phyloP scores from a whole-genome alignment of 2,329 filamentous ascomycete genomes.

The Tolypocladium inflatum region DNA sequence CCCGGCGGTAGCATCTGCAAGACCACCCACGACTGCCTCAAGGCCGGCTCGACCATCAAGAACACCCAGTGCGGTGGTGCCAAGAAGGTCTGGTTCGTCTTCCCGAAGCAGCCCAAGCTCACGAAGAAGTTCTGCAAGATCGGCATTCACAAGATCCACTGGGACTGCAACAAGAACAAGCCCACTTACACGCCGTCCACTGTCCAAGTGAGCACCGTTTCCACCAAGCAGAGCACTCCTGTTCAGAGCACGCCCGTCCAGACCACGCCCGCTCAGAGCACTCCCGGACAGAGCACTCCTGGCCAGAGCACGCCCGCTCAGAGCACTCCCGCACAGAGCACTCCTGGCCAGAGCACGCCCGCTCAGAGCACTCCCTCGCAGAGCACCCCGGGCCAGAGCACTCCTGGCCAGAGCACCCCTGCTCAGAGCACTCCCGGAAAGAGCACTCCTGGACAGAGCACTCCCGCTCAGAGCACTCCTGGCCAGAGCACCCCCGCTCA shows the following conservation, averaged over 20 bases:
- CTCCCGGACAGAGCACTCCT: neutral
- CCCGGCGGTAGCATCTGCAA: slow-evolving; percentile 73
- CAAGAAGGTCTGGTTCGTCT: slow-evolving; percentile 65
- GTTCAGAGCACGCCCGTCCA: slow-evolving; percentile 5
- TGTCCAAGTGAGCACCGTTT: neutral
- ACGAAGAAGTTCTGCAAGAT: slow-evolving; percentile 54
- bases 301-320: slow-evolving; percentile 2
- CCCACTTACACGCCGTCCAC: slow-evolving; percentile 1
- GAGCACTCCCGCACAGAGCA: slow-evolving; percentile 4
- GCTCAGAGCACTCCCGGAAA: slow-evolving; percentile 2
- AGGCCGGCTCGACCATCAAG: slow-evolving; percentile 57
- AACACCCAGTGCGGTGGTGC: slow-evolving; percentile 93
- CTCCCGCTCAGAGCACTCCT: slow-evolving; percentile 7
- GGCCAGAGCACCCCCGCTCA: slow-evolving; percentile 3
- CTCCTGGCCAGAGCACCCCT: neutral
- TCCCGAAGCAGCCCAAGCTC: slow-evolving; percentile 45
- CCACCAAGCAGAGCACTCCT: slow-evolving; percentile 7
- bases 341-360: slow-evolving; percentile 7
- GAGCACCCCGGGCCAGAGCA: neutral
- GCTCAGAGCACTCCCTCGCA: neutral
- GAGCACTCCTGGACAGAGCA: slow-evolving; percentile 4
- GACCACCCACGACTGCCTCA: slow-evolving; percentile 60
- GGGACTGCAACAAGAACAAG: slow-evolving; percentile 50
- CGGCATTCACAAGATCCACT: slow-evolving; percentile 29
- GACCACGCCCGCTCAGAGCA: neutral